Percentiles rank a stretch among this genome's conserved stretches.
Conservation (phyloP, 2,329 filamentous ascomycete genomes). For the Aspergillus sp. region DNA sequence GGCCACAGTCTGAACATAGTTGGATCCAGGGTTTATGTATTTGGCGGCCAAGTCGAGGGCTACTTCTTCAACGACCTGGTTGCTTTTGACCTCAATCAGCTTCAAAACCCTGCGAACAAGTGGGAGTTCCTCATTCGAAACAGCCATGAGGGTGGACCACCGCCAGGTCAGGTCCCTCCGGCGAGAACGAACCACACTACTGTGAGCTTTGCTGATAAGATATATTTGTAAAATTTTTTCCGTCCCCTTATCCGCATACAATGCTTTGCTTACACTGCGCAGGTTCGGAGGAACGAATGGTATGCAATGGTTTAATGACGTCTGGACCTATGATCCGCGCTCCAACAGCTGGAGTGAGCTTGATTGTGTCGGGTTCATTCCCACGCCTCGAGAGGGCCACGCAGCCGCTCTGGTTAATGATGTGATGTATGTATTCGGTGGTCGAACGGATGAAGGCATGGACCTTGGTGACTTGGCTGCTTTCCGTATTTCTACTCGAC, state of each 20-base stretch:
- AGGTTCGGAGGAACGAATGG: constrained; percentile 98
- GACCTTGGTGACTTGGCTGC: constrained; percentile 91
- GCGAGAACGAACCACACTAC: constrained; percentile 91
- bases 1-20: constrained; percentile 94
- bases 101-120: constrained; percentile 81
- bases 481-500: constrained; percentile 67
- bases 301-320: constrained; percentile 95
- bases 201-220: constrained; percentile 82
- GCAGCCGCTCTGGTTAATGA: constrained; percentile 89
- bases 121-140: constrained; percentile 90
- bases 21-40: constrained; percentile 93
- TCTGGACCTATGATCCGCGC: constrained; percentile 88
- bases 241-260: not conserved
- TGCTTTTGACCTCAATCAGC: constrained; percentile 88
- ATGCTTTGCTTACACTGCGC: constrained; percentile 1
- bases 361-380: constrained; percentile 96
- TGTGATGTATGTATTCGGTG: constrained; percentile 98
- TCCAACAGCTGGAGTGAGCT: constrained; percentile 76
- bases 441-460: constrained; percentile 82
- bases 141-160: constrained; percentile 48
- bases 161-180: constrained; percentile 62
- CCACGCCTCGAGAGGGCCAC: constrained; percentile 85
- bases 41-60: constrained; percentile 93
- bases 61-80: constrained; percentile 97
- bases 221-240: constrained; percentile 65